These are phyloP conservation scores for Melocanna baccifera DNA, from an alignment of 176 grass and related monocot species.

Conservation along the genomic window DNA sequence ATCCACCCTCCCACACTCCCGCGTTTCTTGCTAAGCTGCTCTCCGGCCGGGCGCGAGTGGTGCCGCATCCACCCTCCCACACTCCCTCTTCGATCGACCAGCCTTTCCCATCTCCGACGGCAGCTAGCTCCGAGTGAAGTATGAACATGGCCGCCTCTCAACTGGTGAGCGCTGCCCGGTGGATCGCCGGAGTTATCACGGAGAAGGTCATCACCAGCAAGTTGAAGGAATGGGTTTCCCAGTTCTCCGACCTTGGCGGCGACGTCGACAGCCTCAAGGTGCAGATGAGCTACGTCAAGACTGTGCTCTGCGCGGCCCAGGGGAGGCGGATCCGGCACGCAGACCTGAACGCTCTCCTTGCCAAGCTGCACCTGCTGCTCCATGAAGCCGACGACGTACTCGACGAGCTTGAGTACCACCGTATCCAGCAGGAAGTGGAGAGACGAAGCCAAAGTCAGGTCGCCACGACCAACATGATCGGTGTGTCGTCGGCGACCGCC, in stretches of 20 bases:
- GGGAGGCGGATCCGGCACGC: neutral
- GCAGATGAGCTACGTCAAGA: neutral
- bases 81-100: too few species aligned
- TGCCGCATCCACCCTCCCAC: too few species aligned
- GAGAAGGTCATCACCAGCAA: neutral
- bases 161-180: neutral
- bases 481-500: neutral
- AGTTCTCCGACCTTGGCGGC: neutral
- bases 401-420: neutral
- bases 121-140: neutral
- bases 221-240: neutral
- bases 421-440: neutral
- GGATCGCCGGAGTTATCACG: neutral
- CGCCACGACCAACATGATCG: neutral
- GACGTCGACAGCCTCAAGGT: neutral
- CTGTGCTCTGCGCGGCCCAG: neutral
- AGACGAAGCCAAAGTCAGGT: neutral
- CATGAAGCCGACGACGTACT: neutral
- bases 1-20: too few species aligned
- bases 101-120: too few species aligned
- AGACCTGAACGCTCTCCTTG: neutral
- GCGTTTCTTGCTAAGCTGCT: too few species aligned
- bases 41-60: too few species aligned
- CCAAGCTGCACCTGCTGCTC: neutral
- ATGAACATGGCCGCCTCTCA: neutral